phyloP scores from a whole-genome alignment of 495 filamentous ascomycete genomes.

The Tuber borchii region DNA sequence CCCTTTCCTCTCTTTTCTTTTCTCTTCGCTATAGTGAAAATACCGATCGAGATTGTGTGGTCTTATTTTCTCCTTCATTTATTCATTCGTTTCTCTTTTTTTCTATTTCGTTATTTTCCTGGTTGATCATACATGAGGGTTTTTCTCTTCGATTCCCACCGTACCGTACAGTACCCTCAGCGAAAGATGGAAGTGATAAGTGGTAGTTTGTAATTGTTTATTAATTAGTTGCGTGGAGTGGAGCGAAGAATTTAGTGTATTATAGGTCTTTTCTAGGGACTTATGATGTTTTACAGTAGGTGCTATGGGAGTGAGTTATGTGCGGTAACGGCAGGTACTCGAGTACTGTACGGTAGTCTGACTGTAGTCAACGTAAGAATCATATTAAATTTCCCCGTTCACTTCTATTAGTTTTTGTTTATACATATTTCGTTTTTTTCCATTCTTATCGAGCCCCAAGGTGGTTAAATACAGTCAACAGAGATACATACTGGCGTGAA shows the following conservation, averaged over 20 bases:
- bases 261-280: not conserved
- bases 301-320: too few species aligned
- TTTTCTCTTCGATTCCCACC: not conserved
- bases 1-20: not conserved
- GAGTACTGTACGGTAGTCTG: not conserved
- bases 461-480: not conserved
- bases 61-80: not conserved
- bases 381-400: not conserved
- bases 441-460: not conserved
- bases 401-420: not conserved
- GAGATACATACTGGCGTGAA: too few species aligned
- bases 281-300: too few species aligned
- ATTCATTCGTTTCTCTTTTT: not conserved
- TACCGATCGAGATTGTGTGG: not conserved
- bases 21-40: not conserved
- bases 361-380: not conserved
- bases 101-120: not conserved
- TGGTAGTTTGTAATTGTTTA: not conserved
- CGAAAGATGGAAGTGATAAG: not conserved
- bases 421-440: not conserved
- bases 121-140: not conserved
- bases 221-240: not conserved
- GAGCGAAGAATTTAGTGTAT: not conserved
- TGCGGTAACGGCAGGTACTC: too few species aligned
- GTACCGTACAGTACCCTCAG: too few species aligned